Percentiles rank a stretch among this genome's conserved stretches.
phyloP scores from a whole-genome alignment of 352 stramenopile genomes.

The Phytopythium litorale region DNA sequence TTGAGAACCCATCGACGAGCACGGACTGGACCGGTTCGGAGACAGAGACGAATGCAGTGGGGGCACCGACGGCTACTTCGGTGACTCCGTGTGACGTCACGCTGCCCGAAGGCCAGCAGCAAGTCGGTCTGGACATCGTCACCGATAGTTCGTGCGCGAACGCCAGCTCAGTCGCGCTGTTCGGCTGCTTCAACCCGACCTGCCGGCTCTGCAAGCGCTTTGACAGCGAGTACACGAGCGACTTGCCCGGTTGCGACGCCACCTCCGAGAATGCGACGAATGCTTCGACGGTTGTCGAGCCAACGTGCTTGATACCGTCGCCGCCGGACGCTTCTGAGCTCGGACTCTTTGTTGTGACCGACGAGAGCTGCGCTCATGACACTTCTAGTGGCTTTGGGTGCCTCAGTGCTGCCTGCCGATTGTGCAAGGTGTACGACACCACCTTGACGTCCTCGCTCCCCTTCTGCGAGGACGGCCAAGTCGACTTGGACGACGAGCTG shows the following conservation, averaged over 20 bases:
- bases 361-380: not conserved
- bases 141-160: conserved; percentile 10
- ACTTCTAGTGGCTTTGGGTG: conserved; percentile 17
- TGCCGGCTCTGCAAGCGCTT: conserved; percentile 22
- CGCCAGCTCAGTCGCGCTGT: not conserved
- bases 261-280: not conserved
- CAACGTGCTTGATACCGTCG: not conserved
- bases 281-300: not conserved
- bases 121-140: conserved; percentile 7
- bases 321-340: conserved; percentile 8
- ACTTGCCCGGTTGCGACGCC: not conserved
- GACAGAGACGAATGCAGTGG: not conserved
- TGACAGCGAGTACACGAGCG: conserved; percentile 8
- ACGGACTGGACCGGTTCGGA: not conserved
- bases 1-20: not conserved
- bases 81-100: not conserved
- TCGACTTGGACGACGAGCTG: not conserved
- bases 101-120: conserved; percentile 1
- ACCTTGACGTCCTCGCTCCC: conserved; percentile 11
- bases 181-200: conserved; percentile 5
- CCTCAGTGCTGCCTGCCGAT: conserved; percentile 21
- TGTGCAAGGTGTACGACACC: conserved; percentile 24
- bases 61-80: not conserved
- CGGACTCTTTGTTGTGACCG: conserved; percentile 11
- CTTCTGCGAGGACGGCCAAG: conserved; percentile 4